Percentiles rank a stretch among this genome's conserved stretches.
Evolutionary conservation across 306 rosid genomes (phyloP).

Genomic region (Prosopis cineraria): DNA sequence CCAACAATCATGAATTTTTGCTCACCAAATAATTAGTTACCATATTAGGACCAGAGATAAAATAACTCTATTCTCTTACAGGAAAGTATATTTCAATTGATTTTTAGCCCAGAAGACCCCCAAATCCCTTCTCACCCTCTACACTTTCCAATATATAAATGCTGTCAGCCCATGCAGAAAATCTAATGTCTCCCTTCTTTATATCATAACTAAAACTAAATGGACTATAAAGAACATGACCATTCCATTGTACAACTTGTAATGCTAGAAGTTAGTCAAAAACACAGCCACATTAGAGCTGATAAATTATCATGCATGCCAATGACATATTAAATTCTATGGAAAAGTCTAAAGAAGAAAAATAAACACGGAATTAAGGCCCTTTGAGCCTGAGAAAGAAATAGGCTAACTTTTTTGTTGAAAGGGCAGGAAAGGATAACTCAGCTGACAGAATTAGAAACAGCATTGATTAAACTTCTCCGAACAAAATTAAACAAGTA

Average conservation of each 20-base stretch:
- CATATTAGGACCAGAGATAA: not conserved
- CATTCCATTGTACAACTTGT: not conserved
- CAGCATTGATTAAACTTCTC: not conserved
- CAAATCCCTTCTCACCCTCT: conserved; percentile 10
- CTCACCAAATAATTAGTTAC: conserved; percentile 8
- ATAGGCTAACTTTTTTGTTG: not conserved
- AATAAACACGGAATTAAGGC: not conserved
- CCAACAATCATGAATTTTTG: not conserved
- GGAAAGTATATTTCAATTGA: not conserved
- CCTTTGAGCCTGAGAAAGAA: not conserved
- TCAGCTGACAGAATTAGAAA: not conserved
- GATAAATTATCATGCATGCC: not conserved
- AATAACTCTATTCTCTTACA: not conserved
- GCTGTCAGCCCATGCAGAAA: not conserved
- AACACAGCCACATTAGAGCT: not conserved
- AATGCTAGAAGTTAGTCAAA: not conserved
- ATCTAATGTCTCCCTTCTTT: not conserved
- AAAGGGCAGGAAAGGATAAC: not conserved
- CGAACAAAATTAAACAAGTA: not conserved
- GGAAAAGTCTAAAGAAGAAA: not conserved
- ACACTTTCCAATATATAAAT: not conserved
- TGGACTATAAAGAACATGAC: not conserved
- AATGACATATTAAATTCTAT: not conserved
- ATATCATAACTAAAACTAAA: not conserved
- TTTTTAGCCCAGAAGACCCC: not conserved